Percentiles rank a stretch among this genome's conserved stretches.
Evolutionary conservation across 495 filamentous ascomycete genomes (phyloP).

Genomic region (Terfezia boudieri): DNA sequence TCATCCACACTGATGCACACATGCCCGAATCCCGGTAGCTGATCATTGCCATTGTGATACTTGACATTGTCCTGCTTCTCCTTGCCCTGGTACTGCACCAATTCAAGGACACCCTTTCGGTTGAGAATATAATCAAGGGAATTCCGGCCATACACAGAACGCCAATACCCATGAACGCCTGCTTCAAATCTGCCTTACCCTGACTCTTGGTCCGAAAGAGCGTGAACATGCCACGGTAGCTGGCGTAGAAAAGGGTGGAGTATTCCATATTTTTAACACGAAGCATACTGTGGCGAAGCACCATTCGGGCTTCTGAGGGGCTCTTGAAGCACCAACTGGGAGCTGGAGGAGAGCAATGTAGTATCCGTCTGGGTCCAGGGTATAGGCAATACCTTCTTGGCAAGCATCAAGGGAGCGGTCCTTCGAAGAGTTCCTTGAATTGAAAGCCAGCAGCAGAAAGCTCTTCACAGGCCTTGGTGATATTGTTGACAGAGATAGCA

Average conservation of each 20-base stretch:
- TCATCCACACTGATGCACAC: slow-evolving; percentile 70
- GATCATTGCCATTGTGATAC: slow-evolving; percentile 79
- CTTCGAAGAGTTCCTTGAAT: slow-evolving; percentile 82
- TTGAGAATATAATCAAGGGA: not conserved
- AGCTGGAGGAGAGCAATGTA: slow-evolving; percentile 55
- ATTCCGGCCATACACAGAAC: slow-evolving; percentile 41
- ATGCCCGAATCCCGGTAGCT: slow-evolving; percentile 74
- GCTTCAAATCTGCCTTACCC: slow-evolving; percentile 46
- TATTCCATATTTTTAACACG: slow-evolving; percentile 74
- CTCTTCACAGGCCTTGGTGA: slow-evolving; percentile 69
- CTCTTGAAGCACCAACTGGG: slow-evolving; percentile 24
- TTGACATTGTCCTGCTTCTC: slow-evolving; percentile 66
- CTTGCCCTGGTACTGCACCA: slow-evolving; percentile 32
- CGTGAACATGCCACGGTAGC: slow-evolving; percentile 69
- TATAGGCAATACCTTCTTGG: slow-evolving; percentile 48
- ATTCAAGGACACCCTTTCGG: not conserved
- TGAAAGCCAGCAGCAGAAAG: slow-evolving; percentile 73
- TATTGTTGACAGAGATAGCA: slow-evolving; percentile 59
- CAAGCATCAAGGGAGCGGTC: slow-evolving; percentile 48
- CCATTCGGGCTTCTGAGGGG: slow-evolving; percentile 4
- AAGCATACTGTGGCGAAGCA: slow-evolving; percentile 64
- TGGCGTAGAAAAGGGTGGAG: slow-evolving; percentile 74
- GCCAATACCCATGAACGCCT: slow-evolving; percentile 80
- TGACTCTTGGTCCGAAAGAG: slow-evolving; percentile 47
- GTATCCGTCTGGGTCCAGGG: slow-evolving; percentile 78